These are phyloP conservation scores for Naganishia liquefaciens DNA, from an alignment of 1,284 basidiomycete genomes.

Conservation along the genomic window DNA sequence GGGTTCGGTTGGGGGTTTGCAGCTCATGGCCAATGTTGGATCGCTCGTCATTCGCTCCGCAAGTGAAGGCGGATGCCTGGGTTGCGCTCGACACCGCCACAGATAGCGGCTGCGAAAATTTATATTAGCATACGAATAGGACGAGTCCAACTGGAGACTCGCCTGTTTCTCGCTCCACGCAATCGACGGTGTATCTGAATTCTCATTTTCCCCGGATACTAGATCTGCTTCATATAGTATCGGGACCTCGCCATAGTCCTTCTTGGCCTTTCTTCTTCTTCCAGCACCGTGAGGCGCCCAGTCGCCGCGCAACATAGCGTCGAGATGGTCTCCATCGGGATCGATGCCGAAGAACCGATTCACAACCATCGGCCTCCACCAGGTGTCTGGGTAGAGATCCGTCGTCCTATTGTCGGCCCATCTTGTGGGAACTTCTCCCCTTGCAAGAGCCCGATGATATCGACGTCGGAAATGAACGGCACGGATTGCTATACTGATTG, in stretches of 20 bases:
- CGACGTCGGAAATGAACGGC: constrained; percentile 22
- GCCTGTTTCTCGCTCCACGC: constrained; percentile 22
- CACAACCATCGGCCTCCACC: constrained; percentile 19
- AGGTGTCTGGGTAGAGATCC: constrained; percentile 12
- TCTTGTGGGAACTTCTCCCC: constrained; percentile 4
- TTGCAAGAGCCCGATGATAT: constrained; percentile 2
- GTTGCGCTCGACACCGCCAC: background rate
- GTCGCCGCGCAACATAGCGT: constrained; percentile 6
- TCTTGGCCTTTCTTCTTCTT: constrained; percentile 20
- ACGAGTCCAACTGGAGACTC: background rate
- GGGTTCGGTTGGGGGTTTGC: background rate
- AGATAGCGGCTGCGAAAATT: constrained; percentile 3
- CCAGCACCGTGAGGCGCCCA: constrained; percentile 4
- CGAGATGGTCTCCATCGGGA: constrained; percentile 15
- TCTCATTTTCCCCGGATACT: background rate
- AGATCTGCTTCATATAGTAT: constrained; percentile 2
- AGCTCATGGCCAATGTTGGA: background rate
- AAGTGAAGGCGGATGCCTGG: background rate
- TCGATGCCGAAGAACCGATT: constrained; percentile 15
- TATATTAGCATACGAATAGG: no score
- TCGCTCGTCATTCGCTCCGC: background rate
- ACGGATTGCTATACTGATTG: constrained; percentile 9
- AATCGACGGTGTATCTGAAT: background rate
- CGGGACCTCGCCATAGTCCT: constrained; percentile 17
- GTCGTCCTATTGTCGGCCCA: background rate